phyloP scores from a whole-genome alignment of 1,284 basidiomycete species.

The Athelia sp. region DNA sequence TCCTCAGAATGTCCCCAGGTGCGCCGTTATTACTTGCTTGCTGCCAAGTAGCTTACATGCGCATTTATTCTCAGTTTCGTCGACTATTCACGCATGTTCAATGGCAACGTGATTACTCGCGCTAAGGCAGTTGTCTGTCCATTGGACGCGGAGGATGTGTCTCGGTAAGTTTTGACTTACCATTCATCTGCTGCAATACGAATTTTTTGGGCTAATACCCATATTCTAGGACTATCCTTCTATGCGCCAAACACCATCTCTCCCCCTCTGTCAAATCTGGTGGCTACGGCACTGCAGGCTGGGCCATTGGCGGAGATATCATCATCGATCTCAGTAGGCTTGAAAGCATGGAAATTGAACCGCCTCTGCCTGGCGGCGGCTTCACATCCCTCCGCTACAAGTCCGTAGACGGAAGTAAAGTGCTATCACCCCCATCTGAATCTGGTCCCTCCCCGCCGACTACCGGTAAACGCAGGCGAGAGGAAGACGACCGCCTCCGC shows the following conservation, averaged over 20 bases:
- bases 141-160: constrained; percentile 68
- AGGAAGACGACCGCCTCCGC: constrained; percentile 48
- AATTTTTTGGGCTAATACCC: constrained; percentile 7
- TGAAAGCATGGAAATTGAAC: constrained; percentile 60
- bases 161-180: constrained; percentile 43
- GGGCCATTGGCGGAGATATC: constrained; percentile 81
- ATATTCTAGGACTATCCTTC: constrained; percentile 50
- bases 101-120: constrained; percentile 63
- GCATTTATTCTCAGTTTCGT: too few species aligned
- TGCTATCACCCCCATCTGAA: constrained; percentile 4
- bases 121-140: constrained; percentile 65
- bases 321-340: constrained; percentile 75
- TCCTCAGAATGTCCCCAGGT: background rate
- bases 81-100: constrained; percentile 48
- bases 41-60: too few species aligned
- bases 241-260: constrained; percentile 63
- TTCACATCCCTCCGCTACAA: constrained; percentile 57
- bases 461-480: constrained; percentile 49
- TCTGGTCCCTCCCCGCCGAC: constrained; percentile 9
- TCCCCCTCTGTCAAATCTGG: constrained; percentile 86
- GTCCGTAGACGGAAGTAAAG: constrained; percentile 19
- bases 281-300: constrained; percentile 85
- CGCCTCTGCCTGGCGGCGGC: constrained; percentile 45
- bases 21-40: background rate
- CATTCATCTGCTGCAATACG: constrained; percentile 7